Evolutionary conservation across 1,284 basidiomycete species (phyloP).

Genomic region (Puccinia horiana): DNA sequence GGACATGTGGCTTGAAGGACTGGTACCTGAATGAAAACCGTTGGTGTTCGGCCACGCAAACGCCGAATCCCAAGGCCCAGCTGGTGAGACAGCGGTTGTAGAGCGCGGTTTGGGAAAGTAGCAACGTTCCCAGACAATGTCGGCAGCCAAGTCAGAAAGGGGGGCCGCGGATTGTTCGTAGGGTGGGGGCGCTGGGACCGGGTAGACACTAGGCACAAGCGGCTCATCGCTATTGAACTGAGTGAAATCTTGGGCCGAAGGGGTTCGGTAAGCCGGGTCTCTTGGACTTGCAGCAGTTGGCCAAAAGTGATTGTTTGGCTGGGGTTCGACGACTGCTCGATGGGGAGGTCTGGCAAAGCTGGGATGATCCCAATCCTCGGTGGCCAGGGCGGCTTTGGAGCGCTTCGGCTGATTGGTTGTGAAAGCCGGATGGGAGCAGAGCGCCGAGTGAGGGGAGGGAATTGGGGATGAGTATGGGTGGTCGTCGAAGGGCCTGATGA

Average conservation of each 20-base stretch:
- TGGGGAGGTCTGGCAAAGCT: conserved; percentile 41
- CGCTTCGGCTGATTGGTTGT: conserved; percentile 10
- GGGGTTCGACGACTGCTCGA: conserved; percentile 12
- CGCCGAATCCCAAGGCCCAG: neutral
- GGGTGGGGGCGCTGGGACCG: conserved; percentile 37
- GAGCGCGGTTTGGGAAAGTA: neutral
- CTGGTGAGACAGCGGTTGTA: neutral
- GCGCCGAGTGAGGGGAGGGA: neutral
- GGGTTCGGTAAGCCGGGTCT: neutral
- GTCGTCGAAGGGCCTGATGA: neutral
- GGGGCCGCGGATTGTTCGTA: conserved; percentile 43
- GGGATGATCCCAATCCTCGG: conserved; percentile 46
- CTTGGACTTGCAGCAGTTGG: neutral
- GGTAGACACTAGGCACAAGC: conserved; percentile 36
- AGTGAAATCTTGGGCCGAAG: neutral
- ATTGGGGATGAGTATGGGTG: neutral
- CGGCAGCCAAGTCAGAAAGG: conserved; percentile 31
- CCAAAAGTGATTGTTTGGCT: neutral
- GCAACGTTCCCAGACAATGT: conserved; percentile 46
- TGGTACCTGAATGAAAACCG: neutral
- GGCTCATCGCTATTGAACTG: neutral
- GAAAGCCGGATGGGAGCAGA: neutral
- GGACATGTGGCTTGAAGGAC: neutral
- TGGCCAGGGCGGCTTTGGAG: conserved; percentile 35
- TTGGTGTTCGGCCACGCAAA: neutral